Evolutionary conservation across 2,329 filamentous ascomycete genomes (phyloP).

Genomic region (Stemphylium lycopersici): DNA sequence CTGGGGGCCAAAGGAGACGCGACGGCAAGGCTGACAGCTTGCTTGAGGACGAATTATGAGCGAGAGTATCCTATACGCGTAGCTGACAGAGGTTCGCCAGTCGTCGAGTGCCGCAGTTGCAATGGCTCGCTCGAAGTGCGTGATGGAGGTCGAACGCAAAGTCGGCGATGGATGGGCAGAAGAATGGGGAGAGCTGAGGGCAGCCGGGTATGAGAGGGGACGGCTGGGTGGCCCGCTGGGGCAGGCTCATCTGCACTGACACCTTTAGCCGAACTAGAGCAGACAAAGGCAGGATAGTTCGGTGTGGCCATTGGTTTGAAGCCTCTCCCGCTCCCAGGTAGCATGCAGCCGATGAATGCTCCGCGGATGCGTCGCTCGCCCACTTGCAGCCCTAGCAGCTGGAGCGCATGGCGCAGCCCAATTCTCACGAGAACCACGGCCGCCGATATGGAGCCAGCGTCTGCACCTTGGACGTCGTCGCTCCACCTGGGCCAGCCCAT

Average conservation of each 20-base stretch:
- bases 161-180: conserved; percentile 7
- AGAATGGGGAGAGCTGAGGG: conserved; percentile 12
- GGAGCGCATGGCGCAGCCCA: background rate
- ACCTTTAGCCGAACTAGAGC: conserved; percentile 20
- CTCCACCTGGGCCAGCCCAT: background rate
- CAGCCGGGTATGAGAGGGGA: conserved; percentile 12
- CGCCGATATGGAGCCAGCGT: background rate
- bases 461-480: background rate
- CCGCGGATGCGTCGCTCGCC: conserved; percentile 7
- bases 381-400: background rate
- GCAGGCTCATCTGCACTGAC: conserved; percentile 19
- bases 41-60: background rate
- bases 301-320: conserved; percentile 5
- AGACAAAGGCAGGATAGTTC: conserved; percentile 16
- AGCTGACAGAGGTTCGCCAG: background rate
- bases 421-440: too few relatives aligned
- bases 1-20: conserved; percentile 4
- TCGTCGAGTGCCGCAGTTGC: conserved; percentile 7
- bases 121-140: background rate
- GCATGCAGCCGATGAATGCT: conserved; percentile 9
- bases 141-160: background rate
- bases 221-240: conserved; percentile 15
- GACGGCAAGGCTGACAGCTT: background rate
- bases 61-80: too few relatives aligned
- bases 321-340: conserved; percentile 11